Conservation (phyloP, 2,329 filamentous ascomycete genomes). For the Calonectria pseudoreteaudii region DNA sequence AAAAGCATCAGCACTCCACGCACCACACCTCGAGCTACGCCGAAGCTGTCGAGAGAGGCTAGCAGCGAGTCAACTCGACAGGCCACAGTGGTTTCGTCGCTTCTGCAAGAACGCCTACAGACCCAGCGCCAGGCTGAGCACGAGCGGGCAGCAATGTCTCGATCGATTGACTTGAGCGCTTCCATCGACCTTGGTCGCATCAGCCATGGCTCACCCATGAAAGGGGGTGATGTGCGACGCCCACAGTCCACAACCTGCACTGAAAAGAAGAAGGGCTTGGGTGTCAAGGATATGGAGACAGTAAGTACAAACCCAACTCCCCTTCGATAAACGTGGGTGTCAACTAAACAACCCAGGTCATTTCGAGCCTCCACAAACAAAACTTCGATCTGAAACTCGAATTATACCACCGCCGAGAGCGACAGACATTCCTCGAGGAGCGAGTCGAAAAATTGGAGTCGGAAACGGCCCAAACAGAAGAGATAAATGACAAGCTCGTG, state of each 20-base stretch:
- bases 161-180: constrained; percentile 51
- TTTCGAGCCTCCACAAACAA: constrained; percentile 78
- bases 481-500: constrained; percentile 69
- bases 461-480: constrained; percentile 65
- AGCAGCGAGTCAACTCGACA: constrained; percentile 55
- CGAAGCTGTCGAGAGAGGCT: constrained; percentile 56
- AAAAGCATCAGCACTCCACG: constrained; percentile 49
- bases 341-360: constrained; percentile 56
- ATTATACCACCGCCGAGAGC: constrained; percentile 75
- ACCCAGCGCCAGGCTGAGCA: constrained; percentile 62
- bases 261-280: constrained; percentile 67
- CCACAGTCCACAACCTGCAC: constrained; percentile 56
- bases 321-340: neutral
- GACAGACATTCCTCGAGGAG: constrained; percentile 69
- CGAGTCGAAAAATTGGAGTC: constrained; percentile 66
- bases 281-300: constrained; percentile 76
- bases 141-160: constrained; percentile 53
- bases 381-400: constrained; percentile 84
- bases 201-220: constrained; percentile 54
- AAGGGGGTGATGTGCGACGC: constrained; percentile 50
- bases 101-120: constrained; percentile 67
- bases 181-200: constrained; percentile 53
- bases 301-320: constrained; percentile 53
- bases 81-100: constrained; percentile 57
- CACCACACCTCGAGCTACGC: constrained; percentile 53